Conservation (phyloP, 345 rosid genomes). For the Syzygium aqueum region DNA sequence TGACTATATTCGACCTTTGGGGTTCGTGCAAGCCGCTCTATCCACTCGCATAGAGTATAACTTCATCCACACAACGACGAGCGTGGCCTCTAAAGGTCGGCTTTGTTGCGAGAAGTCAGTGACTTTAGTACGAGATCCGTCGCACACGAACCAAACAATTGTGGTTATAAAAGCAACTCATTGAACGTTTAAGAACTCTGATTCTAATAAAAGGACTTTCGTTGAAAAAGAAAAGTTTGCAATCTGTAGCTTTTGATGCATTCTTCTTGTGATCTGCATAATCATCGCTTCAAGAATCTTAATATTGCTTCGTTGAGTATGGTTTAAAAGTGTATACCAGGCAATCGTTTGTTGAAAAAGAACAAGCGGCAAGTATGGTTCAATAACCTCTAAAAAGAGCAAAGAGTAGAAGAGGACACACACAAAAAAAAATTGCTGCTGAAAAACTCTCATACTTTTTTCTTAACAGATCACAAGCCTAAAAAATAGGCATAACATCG, state of each 20-base stretch:
- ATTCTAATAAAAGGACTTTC: not conserved
- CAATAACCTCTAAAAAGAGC: too few relatives aligned
- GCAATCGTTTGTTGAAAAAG: not conserved
- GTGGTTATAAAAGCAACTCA: not conserved
- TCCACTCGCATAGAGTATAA: too few relatives aligned
- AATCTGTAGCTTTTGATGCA: not conserved
- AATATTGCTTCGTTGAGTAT: not conserved
- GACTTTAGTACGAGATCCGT: too few relatives aligned
- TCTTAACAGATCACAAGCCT: too few relatives aligned
- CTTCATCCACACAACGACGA: too few relatives aligned
- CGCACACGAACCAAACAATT: not conserved
- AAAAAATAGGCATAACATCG: too few relatives aligned
- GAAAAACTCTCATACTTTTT: too few relatives aligned
- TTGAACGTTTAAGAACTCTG: not conserved
- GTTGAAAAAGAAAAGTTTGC: not conserved
- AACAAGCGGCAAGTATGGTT: too few relatives aligned
- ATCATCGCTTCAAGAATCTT: not conserved
- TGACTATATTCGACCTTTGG: not conserved
- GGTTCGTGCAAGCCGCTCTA: not conserved
- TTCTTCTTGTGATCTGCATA: not conserved
- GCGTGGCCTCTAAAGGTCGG: too few relatives aligned
- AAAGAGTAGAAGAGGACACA: too few relatives aligned
- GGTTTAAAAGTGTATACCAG: not conserved
- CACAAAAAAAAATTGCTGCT: too few relatives aligned
- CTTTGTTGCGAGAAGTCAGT: too few relatives aligned